Evolutionary conservation across 2,329 filamentous ascomycete genomes (phyloP).

Genomic region (Sclerotinia minor): DNA sequence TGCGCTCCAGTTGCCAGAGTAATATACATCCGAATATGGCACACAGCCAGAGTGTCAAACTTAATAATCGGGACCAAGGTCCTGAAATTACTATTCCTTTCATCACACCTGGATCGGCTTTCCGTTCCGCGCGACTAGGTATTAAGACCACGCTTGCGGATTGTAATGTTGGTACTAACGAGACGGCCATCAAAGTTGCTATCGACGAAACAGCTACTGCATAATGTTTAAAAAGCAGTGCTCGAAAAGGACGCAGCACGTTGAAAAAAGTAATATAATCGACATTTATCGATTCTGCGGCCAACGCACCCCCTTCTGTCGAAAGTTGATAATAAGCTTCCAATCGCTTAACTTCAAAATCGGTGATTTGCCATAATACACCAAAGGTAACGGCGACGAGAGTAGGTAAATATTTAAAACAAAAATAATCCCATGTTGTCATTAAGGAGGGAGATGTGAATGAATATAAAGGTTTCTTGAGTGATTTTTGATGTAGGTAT

Average conservation of each 20-base stretch:
- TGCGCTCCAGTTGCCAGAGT: constrained; percentile 59
- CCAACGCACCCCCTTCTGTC: constrained; percentile 58
- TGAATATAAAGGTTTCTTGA: constrained; percentile 43
- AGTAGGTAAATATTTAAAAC: constrained; percentile 64
- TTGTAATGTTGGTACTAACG: constrained; percentile 67
- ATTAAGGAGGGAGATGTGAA: constrained; percentile 56
- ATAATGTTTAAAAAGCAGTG: constrained; percentile 63
- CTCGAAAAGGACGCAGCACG: constrained; percentile 63
- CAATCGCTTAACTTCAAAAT: constrained; percentile 65
- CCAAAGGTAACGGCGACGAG: constrained; percentile 62
- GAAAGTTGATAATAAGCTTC: constrained; percentile 68
- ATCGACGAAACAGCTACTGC: constrained; percentile 67
- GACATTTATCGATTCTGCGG: constrained; percentile 66
- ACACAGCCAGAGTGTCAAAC: constrained; percentile 55
- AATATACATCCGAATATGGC: constrained; percentile 58
- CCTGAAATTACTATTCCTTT: constrained; percentile 60
- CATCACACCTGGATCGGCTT: constrained; percentile 44
- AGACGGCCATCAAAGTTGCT: constrained; percentile 64
- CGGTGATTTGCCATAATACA: constrained; percentile 65
- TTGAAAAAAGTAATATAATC: constrained; percentile 66
- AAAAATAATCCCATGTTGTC: constrained; percentile 55
- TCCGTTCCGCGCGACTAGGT: constrained; percentile 52
- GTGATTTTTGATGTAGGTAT: constrained; percentile 54
- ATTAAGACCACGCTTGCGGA: constrained; percentile 61
- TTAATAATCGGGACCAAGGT: constrained; percentile 62